phyloP scores from a whole-genome alignment of 2,329 filamentous ascomycete species.

The Aspergillus oerlinghausenensis region DNA sequence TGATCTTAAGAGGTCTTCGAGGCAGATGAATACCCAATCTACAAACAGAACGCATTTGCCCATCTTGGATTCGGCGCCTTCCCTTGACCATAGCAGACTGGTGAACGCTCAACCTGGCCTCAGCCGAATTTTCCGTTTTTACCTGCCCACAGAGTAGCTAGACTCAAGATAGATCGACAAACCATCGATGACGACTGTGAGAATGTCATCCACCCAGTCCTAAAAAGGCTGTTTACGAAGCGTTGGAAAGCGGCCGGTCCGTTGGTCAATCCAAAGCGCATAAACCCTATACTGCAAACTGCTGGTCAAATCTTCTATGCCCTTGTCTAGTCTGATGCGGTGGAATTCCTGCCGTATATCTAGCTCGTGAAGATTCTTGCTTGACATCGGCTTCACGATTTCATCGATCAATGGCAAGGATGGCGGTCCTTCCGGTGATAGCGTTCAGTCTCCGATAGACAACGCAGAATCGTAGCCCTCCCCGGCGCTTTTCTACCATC shows the following conservation, averaged over 20 bases:
- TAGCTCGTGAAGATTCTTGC: constrained; percentile 14
- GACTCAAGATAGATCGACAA: neutral
- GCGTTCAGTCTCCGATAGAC: constrained; percentile 16
- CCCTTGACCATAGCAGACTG: neutral
- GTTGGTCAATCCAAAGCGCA: constrained; percentile 1
- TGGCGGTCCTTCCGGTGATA: constrained; percentile 28
- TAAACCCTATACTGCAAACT: neutral
- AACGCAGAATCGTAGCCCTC: neutral
- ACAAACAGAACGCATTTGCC: neutral
- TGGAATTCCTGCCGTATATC: constrained; percentile 11
- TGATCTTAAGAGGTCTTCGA: neutral
- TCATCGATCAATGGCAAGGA: constrained; percentile 21
- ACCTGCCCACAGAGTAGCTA: no score
- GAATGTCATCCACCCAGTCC: neutral
- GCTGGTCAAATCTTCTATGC: neutral
- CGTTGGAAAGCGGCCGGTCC: constrained; percentile 4
- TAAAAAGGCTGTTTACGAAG: neutral
- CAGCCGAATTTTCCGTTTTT: no score
- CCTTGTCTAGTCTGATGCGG: neutral
- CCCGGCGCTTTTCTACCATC: neutral
- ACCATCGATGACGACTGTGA: constrained; percentile 3
- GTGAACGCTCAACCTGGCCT: no score
- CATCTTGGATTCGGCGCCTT: neutral
- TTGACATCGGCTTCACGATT: constrained; percentile 8
- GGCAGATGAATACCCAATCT: neutral